These are phyloP conservation scores for Calonectria pteridis DNA, from an alignment of 2,329 filamentous ascomycete species.

Conservation along the genomic window DNA sequence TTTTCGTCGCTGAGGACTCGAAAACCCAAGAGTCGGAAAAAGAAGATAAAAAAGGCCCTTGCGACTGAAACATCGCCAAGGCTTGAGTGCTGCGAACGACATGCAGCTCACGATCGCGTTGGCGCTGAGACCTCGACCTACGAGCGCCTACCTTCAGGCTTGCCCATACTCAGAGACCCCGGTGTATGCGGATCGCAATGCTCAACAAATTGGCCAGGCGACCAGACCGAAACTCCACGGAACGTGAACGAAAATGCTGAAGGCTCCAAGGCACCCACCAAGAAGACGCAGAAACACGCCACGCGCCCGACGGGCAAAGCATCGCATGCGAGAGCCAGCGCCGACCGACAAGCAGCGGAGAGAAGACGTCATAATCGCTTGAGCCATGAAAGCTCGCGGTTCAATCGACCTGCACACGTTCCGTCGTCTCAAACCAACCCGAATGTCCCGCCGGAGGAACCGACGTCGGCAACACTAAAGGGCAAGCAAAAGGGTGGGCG, in stretches of 20 bases:
- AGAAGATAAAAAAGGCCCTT: background rate
- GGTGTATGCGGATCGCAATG: background rate
- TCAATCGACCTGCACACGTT: background rate
- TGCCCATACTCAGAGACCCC: conserved; percentile 5
- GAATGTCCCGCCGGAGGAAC: background rate
- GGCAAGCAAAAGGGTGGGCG: background rate
- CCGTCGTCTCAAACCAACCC: background rate
- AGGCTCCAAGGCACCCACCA: background rate
- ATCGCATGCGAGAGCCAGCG: background rate
- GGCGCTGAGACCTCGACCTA: conserved; percentile 5
- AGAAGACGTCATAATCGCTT: background rate
- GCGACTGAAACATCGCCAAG: background rate
- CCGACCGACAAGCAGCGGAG: background rate
- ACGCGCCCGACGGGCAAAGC: background rate
- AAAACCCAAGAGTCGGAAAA: background rate
- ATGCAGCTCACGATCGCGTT: background rate
- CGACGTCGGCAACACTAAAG: background rate
- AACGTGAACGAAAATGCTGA: background rate
- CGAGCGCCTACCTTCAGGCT: conserved; percentile 9
- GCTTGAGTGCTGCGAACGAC: background rate
- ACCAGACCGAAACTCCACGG: background rate
- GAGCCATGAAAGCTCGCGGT: conserved; percentile 22
- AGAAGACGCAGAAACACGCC: background rate
- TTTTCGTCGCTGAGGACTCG: background rate
- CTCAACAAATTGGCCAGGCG: background rate